A percentile compares a stretch with the other conserved stretches of the same genome.
phyloP scores from a whole-genome alignment of 495 filamentous ascomycete genomes.

The Halenospora varia region DNA sequence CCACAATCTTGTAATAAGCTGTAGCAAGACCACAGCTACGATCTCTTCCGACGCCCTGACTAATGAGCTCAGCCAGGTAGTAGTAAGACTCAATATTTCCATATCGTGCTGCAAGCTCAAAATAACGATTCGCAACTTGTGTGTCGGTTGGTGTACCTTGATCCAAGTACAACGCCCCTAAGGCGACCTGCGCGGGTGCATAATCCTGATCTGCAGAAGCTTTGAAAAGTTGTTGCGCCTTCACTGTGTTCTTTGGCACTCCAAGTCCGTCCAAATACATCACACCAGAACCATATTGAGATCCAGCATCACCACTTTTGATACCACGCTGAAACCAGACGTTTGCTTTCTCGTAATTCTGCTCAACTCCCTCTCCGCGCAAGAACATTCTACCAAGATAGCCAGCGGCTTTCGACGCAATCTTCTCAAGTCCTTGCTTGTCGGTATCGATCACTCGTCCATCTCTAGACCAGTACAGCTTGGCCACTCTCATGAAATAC shows the following conservation, averaged over 20 bases:
- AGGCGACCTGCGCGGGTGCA: conserved; percentile 73
- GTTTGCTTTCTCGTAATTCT: conserved; percentile 69
- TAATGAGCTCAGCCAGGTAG: conserved; percentile 86
- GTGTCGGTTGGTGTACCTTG: conserved; percentile 69
- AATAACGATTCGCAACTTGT: conserved; percentile 72
- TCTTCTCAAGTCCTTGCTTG: conserved; percentile 64
- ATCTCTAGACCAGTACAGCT: conserved; percentile 83
- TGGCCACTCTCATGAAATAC: conserved; percentile 79
- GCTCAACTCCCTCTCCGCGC: conserved; percentile 83
- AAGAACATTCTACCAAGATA: conserved; percentile 91
- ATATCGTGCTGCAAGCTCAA: conserved; percentile 87
- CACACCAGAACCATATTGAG: conserved; percentile 79
- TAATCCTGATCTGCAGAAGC: conserved; percentile 81
- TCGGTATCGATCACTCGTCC: conserved; percentile 54
- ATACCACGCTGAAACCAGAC: conserved; percentile 87
- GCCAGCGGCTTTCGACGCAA: conserved; percentile 84
- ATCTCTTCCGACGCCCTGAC: conserved; percentile 76
- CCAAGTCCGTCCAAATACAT: conserved; percentile 87
- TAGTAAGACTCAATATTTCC: conserved; percentile 92
- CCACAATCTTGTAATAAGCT: conserved; percentile 90
- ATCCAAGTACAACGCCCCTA: conserved; percentile 85
- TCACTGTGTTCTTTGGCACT: conserved; percentile 65
- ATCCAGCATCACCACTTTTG: conserved; percentile 74
- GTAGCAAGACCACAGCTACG: conserved; percentile 77
- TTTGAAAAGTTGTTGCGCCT: conserved; percentile 77